phyloP scores from a whole-genome alignment of 2,329 filamentous ascomycete genomes.

The Coniochaeta prunicola region DNA sequence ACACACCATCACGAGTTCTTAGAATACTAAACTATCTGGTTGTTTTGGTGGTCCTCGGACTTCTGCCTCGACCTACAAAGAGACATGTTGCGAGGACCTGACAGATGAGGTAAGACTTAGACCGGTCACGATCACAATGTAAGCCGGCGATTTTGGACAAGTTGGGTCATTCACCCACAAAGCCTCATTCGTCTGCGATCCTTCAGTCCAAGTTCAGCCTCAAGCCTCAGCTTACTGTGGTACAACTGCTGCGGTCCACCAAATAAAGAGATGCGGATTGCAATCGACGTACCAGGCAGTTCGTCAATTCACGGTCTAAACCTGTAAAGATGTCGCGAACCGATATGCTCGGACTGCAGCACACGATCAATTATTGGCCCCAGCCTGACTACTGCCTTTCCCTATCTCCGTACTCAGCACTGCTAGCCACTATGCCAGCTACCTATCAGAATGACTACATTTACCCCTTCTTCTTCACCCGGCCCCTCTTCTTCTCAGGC shows the following conservation, averaged over 20 bases:
- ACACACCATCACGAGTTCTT: neutral
- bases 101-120: neutral
- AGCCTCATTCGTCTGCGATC: neutral
- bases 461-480: constrained; percentile 8
- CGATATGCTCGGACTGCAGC: neutral
- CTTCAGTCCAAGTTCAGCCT: neutral
- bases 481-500: constrained; percentile 53
- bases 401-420: no score
- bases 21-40: neutral
- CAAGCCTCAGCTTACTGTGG: neutral
- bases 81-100: neutral
- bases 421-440: no score
- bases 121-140: neutral
- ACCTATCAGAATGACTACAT: no score
- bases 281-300: neutral
- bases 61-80: neutral
- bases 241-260: neutral
- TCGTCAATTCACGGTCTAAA: neutral
- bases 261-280: neutral
- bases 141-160: neutral
- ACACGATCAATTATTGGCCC: no score
- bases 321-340: neutral
- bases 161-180: neutral
- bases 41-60: neutral
- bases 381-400: no score